Conservation (phyloP, 2,329 filamentous ascomycete species). For the Onygenales sp. region DNA sequence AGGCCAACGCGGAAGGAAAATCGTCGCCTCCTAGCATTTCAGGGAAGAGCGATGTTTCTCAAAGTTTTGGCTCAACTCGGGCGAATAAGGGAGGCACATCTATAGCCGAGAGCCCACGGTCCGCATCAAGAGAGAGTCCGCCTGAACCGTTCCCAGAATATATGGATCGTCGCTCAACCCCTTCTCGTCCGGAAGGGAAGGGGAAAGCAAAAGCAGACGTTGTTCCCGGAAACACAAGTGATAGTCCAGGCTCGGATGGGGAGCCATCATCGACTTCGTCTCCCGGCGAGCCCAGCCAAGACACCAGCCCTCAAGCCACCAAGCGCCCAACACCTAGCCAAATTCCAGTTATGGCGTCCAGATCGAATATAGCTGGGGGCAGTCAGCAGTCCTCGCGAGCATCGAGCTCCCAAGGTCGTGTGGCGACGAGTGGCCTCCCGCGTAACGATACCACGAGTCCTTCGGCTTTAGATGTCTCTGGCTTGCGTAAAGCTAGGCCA, state of each 20-base stretch:
- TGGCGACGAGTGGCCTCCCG: too few species aligned
- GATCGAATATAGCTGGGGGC: background rate
- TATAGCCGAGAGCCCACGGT: too few species aligned
- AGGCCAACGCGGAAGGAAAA: background rate
- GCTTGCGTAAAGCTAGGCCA: background rate
- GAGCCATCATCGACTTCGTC: background rate
- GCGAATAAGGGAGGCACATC: background rate
- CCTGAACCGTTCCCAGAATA: background rate
- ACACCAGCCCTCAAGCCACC: background rate
- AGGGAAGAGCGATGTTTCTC: background rate
- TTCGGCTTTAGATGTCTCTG: background rate
- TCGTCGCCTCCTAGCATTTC: background rate
- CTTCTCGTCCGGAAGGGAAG: background rate
- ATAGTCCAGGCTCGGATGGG: background rate
- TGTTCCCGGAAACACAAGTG: background rate
- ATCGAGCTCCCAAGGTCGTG: background rate
- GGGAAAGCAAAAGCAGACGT: too few species aligned
- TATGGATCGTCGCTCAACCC: too few species aligned
- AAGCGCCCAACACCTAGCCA: background rate
- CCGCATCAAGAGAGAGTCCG: background rate
- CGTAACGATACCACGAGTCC: background rate
- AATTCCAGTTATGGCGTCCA: slow-evolving; percentile 1
- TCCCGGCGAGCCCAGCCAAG: background rate
- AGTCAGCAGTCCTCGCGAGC: background rate
- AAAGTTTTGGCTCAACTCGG: background rate